Percentiles rank a stretch among this genome's conserved stretches.
phyloP scores from a whole-genome alignment of 192 early-diverging fungal species.

The Entophlyctis helioformis region DNA sequence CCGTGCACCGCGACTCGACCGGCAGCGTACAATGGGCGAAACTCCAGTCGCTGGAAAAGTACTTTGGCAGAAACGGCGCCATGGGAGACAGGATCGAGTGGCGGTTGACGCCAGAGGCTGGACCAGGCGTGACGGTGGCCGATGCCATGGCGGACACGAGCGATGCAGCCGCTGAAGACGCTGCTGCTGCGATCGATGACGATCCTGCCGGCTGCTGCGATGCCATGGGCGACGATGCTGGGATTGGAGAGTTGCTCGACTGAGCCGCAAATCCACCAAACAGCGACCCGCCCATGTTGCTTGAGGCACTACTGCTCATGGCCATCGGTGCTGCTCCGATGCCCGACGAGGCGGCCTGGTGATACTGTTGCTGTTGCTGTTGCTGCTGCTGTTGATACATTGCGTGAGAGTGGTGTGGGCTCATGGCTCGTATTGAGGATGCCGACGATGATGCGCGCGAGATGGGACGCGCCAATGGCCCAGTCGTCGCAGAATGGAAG shows the following conservation, averaged over 20 bases:
- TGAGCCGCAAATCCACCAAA: too few relatives aligned
- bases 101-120: slow-evolving; percentile 24
- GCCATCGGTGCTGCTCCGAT: too few relatives aligned
- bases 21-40: slow-evolving; percentile 79
- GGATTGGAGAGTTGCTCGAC: slow-evolving; percentile 1
- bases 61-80: slow-evolving; percentile 60
- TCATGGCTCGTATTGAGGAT: not conserved
- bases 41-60: slow-evolving; percentile 90
- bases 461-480: slow-evolving; percentile 1
- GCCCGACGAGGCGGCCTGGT: slow-evolving; percentile 14
- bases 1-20: slow-evolving; percentile 66
- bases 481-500: not conserved
- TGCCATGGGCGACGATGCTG: not conserved
- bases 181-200: too few relatives aligned
- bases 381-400: slow-evolving; percentile 8
- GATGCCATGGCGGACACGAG: too few relatives aligned
- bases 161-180: too few relatives aligned
- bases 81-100: slow-evolving; percentile 26
- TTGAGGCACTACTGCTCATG: too few relatives aligned
- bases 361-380: slow-evolving; percentile 4
- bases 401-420: too few relatives aligned
- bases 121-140: too few relatives aligned
- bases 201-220: too few relatives aligned
- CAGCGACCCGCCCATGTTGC: too few relatives aligned
- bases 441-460: not conserved